Percentiles rank a stretch among this genome's conserved stretches.
Evolutionary conservation across 345 rosid genomes (phyloP).

Genomic region (Syzygium oleosum): DNA sequence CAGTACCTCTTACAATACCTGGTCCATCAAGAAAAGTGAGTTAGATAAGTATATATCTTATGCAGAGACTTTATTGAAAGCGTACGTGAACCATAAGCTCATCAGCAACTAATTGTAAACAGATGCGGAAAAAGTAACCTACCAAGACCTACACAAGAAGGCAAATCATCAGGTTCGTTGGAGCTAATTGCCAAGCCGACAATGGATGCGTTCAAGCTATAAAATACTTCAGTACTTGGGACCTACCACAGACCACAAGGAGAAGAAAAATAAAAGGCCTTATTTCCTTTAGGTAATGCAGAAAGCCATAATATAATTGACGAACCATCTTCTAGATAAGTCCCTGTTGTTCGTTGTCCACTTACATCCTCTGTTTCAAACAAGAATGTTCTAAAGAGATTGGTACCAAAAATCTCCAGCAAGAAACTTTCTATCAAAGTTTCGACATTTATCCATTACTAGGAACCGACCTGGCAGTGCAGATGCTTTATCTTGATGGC

Average conservation of each 20-base stretch:
- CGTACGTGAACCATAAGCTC: neutral
- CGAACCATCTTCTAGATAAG: neutral
- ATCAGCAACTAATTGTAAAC: neutral
- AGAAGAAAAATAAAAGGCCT: constrained; percentile 1
- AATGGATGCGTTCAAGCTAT: constrained; percentile 76
- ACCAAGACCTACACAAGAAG: constrained; percentile 88
- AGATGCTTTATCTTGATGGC: constrained; percentile 74
- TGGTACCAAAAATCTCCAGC: neutral
- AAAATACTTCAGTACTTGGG: constrained; percentile 49
- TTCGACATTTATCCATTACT: neutral
- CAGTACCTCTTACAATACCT: constrained; percentile 93
- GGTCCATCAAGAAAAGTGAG: constrained; percentile 6
- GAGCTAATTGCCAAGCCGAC: constrained; percentile 83
- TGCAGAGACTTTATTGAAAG: neutral
- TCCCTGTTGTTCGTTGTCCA: neutral
- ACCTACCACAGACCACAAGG: constrained; percentile 35
- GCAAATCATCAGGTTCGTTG: constrained; percentile 47
- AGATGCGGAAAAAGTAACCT: constrained; percentile 7
- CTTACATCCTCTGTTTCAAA: neutral
- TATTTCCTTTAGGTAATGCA: neutral
- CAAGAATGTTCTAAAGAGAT: neutral
- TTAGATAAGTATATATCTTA: neutral
- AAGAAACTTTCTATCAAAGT: neutral
- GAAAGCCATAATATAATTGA: neutral
- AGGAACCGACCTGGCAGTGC: constrained; percentile 58